These are phyloP conservation scores for Fusarium sororula DNA, from an alignment of 2,329 filamentous ascomycete species.

Conservation along the genomic window DNA sequence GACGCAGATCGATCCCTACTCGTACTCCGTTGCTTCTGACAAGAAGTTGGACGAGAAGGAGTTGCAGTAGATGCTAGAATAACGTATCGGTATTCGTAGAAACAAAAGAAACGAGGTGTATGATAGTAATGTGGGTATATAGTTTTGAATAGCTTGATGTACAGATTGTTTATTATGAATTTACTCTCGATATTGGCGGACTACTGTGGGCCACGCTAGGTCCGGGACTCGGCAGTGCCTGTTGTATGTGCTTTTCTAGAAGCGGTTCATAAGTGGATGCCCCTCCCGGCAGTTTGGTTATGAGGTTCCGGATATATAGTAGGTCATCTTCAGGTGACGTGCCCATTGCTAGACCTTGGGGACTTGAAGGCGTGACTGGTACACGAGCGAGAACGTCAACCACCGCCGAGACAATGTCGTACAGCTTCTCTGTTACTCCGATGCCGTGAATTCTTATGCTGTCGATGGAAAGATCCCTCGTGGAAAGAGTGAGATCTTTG, in stretches of 20 bases:
- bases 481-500: constrained; percentile 51
- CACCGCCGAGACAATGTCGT: constrained; percentile 55
- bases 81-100: no score
- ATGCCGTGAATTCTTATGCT: constrained; percentile 55
- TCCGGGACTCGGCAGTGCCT: constrained; percentile 44
- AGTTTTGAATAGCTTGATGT: neutral
- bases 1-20: constrained; percentile 51
- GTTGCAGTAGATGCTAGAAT: neutral
- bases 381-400: constrained; percentile 56
- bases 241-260: constrained; percentile 52
- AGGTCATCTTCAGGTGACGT: constrained; percentile 50
- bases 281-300: constrained; percentile 51
- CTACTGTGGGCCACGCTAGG: constrained; percentile 1
- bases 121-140: neutral
- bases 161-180: neutral
- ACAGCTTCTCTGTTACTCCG: constrained; percentile 58
- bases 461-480: constrained; percentile 49
- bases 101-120: neutral
- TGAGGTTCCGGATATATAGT: constrained; percentile 49
- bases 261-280: constrained; percentile 50
- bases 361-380: constrained; percentile 45
- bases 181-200: neutral
- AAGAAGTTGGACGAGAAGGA: constrained; percentile 22
- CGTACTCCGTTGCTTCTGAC: neutral
- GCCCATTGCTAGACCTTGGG: constrained; percentile 36